Conservation (phyloP, 176 grass and related monocot genomes). For the Zoysia japonica region DNA sequence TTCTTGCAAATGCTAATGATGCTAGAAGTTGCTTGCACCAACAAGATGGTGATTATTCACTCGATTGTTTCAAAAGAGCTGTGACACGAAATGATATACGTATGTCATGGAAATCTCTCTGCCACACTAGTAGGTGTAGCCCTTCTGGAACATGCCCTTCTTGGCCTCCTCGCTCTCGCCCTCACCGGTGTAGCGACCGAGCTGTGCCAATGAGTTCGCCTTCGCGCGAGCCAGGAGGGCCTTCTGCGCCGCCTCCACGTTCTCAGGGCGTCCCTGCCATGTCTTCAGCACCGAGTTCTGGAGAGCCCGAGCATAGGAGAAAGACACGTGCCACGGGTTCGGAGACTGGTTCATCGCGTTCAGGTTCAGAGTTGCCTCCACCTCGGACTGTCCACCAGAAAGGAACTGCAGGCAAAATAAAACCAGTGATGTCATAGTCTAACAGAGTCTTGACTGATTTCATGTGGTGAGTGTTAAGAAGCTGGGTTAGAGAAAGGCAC, state of each 20-base stretch:
- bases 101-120: not conserved
- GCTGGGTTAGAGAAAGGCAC: slow-evolving; percentile 4
- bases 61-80: slow-evolving; percentile 20
- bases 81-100: not conserved
- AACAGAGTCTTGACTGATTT: not conserved
- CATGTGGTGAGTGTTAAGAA: not conserved
- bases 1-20: not conserved
- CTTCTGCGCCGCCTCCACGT: slow-evolving; percentile 67
- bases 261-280: slow-evolving; percentile 89
- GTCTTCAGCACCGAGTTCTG: slow-evolving; percentile 91
- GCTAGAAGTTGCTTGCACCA: slow-evolving; percentile 31
- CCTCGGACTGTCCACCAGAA: slow-evolving; percentile 86
- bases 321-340: slow-evolving; percentile 94
- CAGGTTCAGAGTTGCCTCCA: slow-evolving; percentile 89
- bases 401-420: slow-evolving; percentile 66
- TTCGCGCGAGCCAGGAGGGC: slow-evolving; percentile 63
- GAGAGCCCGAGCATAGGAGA: slow-evolving; percentile 92
- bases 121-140: slow-evolving; percentile 76
- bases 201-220: slow-evolving; percentile 85
- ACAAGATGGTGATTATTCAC: slow-evolving; percentile 45
- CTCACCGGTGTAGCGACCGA: slow-evolving; percentile 68
- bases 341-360: slow-evolving; percentile 87
- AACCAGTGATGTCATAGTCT: not conserved
- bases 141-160: slow-evolving; percentile 97
- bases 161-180: slow-evolving; percentile 75